phyloP scores from a whole-genome alignment of 495 filamentous ascomycete species.

The Penicillium antarcticum region DNA sequence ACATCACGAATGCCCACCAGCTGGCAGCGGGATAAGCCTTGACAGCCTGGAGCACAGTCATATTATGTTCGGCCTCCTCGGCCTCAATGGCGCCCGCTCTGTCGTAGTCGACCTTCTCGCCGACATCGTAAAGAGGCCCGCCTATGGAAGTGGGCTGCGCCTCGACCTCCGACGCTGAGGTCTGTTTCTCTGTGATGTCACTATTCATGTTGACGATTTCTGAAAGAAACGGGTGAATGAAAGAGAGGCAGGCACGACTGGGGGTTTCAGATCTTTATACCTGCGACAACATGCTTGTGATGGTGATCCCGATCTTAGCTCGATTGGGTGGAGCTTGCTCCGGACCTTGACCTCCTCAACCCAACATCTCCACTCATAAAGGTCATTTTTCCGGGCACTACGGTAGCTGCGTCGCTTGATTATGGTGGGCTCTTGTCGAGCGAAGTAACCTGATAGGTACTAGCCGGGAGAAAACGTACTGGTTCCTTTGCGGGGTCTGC shows the following conservation, averaged over 20 bases:
- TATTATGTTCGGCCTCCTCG: conserved; percentile 42
- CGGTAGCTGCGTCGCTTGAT: conserved; percentile 24
- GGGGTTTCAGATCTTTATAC: conserved; percentile 33
- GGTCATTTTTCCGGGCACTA: conserved; percentile 15
- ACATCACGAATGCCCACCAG: conserved; percentile 53
- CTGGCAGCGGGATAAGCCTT: conserved; percentile 44
- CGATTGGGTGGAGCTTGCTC: conserved; percentile 29
- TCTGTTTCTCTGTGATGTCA: conserved; percentile 34
- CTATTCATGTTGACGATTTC: conserved; percentile 40
- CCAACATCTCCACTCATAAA: conserved; percentile 13
- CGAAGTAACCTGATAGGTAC: conserved; percentile 14
- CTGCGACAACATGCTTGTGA: conserved; percentile 19
- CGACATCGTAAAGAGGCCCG: conserved; percentile 38
- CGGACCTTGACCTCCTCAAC: conserved; percentile 22
- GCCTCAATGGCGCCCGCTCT: conserved; percentile 44
- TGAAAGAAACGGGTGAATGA: conserved; percentile 24
- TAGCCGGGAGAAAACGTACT: conserved; percentile 19
- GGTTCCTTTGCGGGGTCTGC: conserved; percentile 17
- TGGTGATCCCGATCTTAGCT: conserved; percentile 19
- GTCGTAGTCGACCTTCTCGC: conserved; percentile 45
- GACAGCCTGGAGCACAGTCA: conserved; percentile 48
- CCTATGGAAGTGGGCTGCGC: conserved; percentile 26
- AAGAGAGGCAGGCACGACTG: conserved; percentile 24
- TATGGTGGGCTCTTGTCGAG: conserved; percentile 16
- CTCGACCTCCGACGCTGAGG: conserved; percentile 36